A percentile compares a stretch with the other conserved stretches of the same genome.
These are phyloP conservation scores for Orbilia brochopaga DNA, from an alignment of 2,329 filamentous ascomycete genomes.

Conservation along the genomic window DNA sequence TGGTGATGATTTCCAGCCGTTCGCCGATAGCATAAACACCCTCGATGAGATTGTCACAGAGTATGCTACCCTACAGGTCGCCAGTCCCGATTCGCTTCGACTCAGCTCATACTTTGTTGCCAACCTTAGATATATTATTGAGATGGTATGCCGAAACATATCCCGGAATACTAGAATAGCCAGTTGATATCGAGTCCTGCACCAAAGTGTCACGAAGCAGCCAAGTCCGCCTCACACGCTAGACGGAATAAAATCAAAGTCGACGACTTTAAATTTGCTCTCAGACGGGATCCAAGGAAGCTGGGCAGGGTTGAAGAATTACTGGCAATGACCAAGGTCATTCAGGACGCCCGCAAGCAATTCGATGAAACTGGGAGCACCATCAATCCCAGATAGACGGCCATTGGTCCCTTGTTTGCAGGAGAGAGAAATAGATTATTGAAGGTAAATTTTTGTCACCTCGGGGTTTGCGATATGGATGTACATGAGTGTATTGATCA, in stretches of 20 bases:
- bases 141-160: slow-evolving; percentile 32
- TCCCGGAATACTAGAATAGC: too few species aligned
- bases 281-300: slow-evolving; percentile 82
- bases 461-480: not conserved
- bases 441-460: slow-evolving; percentile 2
- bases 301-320: slow-evolving; percentile 89
- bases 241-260: slow-evolving; percentile 96
- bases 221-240: slow-evolving; percentile 80
- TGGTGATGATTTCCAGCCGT: slow-evolving; percentile 77
- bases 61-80: slow-evolving; percentile 83
- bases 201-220: slow-evolving; percentile 67
- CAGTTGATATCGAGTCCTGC: slow-evolving; percentile 12
- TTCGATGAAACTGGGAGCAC: slow-evolving; percentile 64
- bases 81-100: slow-evolving; percentile 39
- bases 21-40: slow-evolving; percentile 81
- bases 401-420: slow-evolving; percentile 34
- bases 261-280: slow-evolving; percentile 94
- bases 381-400: slow-evolving; percentile 39
- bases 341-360: slow-evolving; percentile 81
- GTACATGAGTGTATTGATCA: not conserved
- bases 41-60: slow-evolving; percentile 96
- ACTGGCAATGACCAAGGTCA: slow-evolving; percentile 82
- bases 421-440: not conserved
- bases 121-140: slow-evolving; percentile 19
- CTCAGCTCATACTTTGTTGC: slow-evolving; percentile 18